Percentiles rank a stretch among this genome's conserved stretches.
These are phyloP conservation scores for Pleoardoris graminearum DNA, from an alignment of 2,329 filamentous ascomycete genomes.

Conservation along the genomic window DNA sequence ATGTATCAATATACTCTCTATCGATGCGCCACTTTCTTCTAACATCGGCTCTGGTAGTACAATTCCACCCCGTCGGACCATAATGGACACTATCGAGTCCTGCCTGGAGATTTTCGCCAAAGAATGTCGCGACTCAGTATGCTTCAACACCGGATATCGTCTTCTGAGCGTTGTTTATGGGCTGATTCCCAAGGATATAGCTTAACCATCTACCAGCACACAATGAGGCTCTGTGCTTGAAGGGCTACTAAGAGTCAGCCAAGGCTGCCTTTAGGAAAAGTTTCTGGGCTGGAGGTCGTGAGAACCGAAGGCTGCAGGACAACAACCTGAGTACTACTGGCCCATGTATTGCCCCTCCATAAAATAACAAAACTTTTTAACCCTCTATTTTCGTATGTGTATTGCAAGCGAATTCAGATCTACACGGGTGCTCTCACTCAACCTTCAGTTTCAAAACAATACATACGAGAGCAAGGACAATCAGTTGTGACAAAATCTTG, in stretches of 20 bases:
- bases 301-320: no score
- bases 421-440: no score
- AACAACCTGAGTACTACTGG: no score
- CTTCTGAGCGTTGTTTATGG: neutral
- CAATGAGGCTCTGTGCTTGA: no score
- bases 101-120: slow-evolving; percentile 22
- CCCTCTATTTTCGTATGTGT: no score
- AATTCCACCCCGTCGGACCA: slow-evolving; percentile 20
- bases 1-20: slow-evolving; percentile 20
- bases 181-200: neutral
- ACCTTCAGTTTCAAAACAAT: neutral
- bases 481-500: neutral
- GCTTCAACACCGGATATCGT: neutral
- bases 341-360: no score
- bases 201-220: neutral
- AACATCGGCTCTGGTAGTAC: slow-evolving; percentile 1
- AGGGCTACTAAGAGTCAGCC: no score
- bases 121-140: slow-evolving; percentile 4
- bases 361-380: no score
- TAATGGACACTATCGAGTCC: slow-evolving; percentile 17
- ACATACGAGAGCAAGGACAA: neutral
- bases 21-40: slow-evolving; percentile 14
- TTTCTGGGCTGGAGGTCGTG: no score
- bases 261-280: no score
- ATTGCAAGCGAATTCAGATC: no score